Evolutionary conservation across 345 rosid genomes (phyloP), one percentile per base, ranked within the genome.

Genomic region (Microcos paniculata): DNA sequence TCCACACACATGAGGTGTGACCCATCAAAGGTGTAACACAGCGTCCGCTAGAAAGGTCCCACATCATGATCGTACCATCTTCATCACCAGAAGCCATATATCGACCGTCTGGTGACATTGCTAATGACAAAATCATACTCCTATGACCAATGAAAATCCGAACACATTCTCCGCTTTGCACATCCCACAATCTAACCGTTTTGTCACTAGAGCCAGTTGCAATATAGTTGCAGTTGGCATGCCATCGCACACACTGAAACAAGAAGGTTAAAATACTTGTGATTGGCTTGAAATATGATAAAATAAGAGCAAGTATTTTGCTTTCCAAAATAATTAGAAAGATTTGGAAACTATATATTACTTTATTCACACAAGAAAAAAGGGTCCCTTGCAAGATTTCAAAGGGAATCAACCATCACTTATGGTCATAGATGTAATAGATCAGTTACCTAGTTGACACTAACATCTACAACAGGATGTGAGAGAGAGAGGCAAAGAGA

Each of bases 51-150:
- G 98, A 86, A 70, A 96, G 92, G 84, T 94, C 99, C 99, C 99
- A 96, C 97, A 91, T 92, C 99, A 92, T 89, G 75, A 93, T 89
- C 19, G 89, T 82, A 58, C 98, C 98, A 81, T 94, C 99, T 87
- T 92, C 98, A 82, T 94, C 99, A 40, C 93, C 99, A 15, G 98
- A 96, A 46, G 98, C 97, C 98, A 92, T 89, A 74, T 90, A 91
- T 24, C 92, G 92, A 66, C 99, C 99, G 71, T 94, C 97, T n/a
- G 97, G 96, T 63, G 97, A 94, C 92, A 96, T 89, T 15, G 98
- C 95, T 78, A 96, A 71, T 13, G 97, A 94, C 64, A 94, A 73
- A 67, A 96, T 87, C 97, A 88, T 88, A 65, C 91, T 88, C 81
- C 90, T 82, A 69, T 90, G 92, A 63, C 98, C 98, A 69, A 96